These are phyloP conservation scores for Lasiodiplodia gonubiensis DNA, from an alignment of 2,329 filamentous ascomycete genomes.

Conservation along the genomic window DNA sequence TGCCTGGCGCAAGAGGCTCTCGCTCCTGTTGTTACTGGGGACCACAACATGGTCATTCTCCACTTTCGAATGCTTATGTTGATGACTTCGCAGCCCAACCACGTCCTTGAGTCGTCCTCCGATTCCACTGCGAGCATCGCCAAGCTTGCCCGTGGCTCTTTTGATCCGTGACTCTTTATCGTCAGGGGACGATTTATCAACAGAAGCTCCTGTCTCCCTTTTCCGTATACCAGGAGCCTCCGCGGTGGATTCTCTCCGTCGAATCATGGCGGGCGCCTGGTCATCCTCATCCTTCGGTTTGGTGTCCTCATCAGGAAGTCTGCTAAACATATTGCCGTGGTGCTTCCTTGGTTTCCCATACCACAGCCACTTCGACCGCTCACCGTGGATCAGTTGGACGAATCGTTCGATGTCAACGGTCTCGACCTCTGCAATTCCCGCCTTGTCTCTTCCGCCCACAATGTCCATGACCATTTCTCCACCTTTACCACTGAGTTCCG, in stretches of 20 bases:
- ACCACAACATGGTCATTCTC: constrained; percentile 42
- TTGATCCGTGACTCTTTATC: constrained; percentile 59
- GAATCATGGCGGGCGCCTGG: constrained; percentile 53
- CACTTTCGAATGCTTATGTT: constrained; percentile 47
- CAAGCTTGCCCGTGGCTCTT: constrained; percentile 77
- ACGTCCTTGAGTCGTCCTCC: constrained; percentile 81
- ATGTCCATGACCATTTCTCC: constrained; percentile 96
- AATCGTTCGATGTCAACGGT: constrained; percentile 89
- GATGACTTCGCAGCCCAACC: constrained; percentile 63
- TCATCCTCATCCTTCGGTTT: constrained; percentile 56
- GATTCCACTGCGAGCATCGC: constrained; percentile 80
- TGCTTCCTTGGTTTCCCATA: constrained; percentile 81
- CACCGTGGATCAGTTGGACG: constrained; percentile 76
- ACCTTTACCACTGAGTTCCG: constrained; percentile 89
- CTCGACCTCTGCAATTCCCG: constrained; percentile 89
- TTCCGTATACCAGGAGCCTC: constrained; percentile 37
- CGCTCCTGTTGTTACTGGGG: constrained; percentile 14
- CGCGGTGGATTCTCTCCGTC: constrained; percentile 57
- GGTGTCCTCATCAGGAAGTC: constrained; percentile 43
- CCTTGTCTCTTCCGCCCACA: constrained; percentile 81
- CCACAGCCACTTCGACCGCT: constrained; percentile 93
- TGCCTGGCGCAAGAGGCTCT: not conserved
- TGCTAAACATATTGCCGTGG: constrained; percentile 46
- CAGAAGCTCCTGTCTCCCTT: constrained; percentile 35
- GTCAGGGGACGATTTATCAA: constrained; percentile 22